Evolutionary conservation across 495 filamentous ascomycete genomes (phyloP).

Genomic region (Astrocystis sublimbata): DNA sequence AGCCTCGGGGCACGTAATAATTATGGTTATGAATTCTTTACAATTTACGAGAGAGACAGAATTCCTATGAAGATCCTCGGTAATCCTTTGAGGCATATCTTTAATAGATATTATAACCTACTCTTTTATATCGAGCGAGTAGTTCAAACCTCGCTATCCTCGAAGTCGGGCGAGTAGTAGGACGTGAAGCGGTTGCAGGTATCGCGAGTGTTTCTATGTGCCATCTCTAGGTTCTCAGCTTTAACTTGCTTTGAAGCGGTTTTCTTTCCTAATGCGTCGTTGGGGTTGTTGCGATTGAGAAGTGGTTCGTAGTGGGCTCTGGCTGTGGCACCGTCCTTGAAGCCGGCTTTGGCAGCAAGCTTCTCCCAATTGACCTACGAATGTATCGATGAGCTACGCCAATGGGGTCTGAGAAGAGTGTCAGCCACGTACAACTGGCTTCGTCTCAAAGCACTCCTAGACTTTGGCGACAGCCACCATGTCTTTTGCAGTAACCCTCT

Average conservation of each 20-base stretch:
- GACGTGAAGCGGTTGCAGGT: background rate
- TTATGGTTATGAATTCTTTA: background rate
- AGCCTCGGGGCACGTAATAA: no score
- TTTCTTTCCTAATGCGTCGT: background rate
- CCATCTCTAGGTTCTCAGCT: background rate
- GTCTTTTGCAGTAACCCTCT: background rate
- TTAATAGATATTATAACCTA: background rate
- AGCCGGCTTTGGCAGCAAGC: background rate
- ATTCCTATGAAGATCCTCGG: background rate
- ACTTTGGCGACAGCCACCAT: background rate
- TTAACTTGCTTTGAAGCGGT: background rate
- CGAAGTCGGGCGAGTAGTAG: background rate
- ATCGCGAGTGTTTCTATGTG: background rate
- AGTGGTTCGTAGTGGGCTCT: background rate
- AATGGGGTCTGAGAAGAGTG: background rate
- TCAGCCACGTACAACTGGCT: background rate
- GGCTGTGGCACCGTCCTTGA: background rate
- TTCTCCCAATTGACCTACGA: background rate
- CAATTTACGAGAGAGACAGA: background rate
- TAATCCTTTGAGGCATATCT: background rate
- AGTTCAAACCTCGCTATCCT: constrained; percentile 2
- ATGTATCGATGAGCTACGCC: background rate
- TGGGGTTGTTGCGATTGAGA: background rate
- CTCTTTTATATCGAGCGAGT: background rate
- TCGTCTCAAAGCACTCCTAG: background rate